Base-by-base conservation (phyloP, 768 basidiomycete species). In the Hygrocybe coccinea region DNA sequence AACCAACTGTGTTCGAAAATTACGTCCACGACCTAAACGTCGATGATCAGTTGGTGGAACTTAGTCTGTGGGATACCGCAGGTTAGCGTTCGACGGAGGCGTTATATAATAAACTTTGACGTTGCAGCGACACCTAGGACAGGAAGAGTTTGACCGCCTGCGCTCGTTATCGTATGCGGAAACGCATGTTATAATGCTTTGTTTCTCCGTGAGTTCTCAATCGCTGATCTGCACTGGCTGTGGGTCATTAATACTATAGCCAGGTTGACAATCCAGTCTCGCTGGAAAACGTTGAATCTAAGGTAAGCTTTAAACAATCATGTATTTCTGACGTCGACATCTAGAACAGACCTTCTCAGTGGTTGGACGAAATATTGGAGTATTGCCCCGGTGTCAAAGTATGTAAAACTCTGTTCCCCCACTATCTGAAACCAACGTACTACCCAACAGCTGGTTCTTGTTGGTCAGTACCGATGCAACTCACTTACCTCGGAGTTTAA, bases 61-160 rank as follows among this genome's bases (percentile, higher is more conserved):
- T 99, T 43, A 91, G 92, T 67, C 67, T 98, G 59, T 98, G 95
- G 95, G 95, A 98, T 68, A 98, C 95, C 44, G 95, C 95, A 44
- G 95, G 95, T 93, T 66, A 57, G 81, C n/a, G n/a, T 71, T 19
- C 10, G 38, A 8, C 29, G 8, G 29, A 29, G 36, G 55, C 46
- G 19, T 37, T 37, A 45, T 54, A 38, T 43, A 46, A n/a, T 47
- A 54, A 43, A 38, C 48, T 53, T 34, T 56, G 38, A 17, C 25
- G 55, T 53, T 59, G 54, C 57, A 54, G 57, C 62, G 49, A 57
- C 56, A 59, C 62, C 51, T 72, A 93, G 92, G 92, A 41, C 93
- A 95, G 71, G 93, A 95, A 75, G 93, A 95, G 65, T 98, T 98
- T 65, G 95, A 95, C 67, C 79, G 94, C 44, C 74, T 98, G 55